phyloP scores from a whole-genome alignment of 106 monocot genomes.

The Apostasia shenzhenica region DNA sequence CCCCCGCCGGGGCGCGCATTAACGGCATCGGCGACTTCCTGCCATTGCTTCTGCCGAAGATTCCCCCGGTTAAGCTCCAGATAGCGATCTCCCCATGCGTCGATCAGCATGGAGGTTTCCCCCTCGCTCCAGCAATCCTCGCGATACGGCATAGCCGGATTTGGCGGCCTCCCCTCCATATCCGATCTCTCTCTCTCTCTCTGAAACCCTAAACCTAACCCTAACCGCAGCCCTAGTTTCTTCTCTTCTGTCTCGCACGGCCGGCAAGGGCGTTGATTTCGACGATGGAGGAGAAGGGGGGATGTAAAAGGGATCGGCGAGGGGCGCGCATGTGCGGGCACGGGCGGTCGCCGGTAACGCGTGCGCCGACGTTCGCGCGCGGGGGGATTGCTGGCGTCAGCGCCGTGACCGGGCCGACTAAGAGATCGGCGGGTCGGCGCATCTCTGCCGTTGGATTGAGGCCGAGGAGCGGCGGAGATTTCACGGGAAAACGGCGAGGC shows the following conservation, averaged over 20 bases:
- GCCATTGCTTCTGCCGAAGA: constrained; percentile 91
- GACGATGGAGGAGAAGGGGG: background rate
- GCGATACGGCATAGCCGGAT: constrained; percentile 72
- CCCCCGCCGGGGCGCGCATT: constrained; percentile 54
- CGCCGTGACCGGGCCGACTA: background rate
- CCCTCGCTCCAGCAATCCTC: constrained; percentile 98
- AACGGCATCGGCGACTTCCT: constrained; percentile 89
- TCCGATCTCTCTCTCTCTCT: background rate
- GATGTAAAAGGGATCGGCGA: background rate
- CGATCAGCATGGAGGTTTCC: constrained; percentile 67
- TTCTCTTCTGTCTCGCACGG: background rate
- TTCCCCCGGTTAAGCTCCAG: constrained; percentile 80
- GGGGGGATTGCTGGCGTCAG: constrained; percentile 3
- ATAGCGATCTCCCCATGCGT: constrained; percentile 84
- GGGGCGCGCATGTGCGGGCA: background rate
- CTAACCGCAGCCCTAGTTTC: background rate
- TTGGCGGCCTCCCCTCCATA: constrained; percentile 30
- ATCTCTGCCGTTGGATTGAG: constrained; percentile 9
- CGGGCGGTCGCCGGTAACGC: constrained; percentile 6
- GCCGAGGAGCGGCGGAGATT: background rate
- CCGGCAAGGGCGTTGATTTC: no score
- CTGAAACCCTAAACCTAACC: background rate
- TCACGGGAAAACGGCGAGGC: constrained; percentile 1
- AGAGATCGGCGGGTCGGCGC: constrained; percentile 4
- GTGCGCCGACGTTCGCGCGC: constrained; percentile 5